Evolutionary conservation across 345 rosid genomes (phyloP).

Genomic region (Murraya paniculata): DNA sequence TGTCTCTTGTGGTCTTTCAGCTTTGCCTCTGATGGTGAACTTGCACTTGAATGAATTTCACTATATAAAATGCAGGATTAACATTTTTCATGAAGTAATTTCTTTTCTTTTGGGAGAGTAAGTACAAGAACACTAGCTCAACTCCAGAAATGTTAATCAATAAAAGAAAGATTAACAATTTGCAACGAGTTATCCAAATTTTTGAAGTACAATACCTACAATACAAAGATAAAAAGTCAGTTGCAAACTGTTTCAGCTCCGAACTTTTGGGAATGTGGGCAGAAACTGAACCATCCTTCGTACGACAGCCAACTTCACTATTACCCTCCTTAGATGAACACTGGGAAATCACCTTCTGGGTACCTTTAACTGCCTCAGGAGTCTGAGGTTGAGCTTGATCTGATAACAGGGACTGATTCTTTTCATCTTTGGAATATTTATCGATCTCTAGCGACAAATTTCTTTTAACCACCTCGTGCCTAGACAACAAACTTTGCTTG

Average conservation of each 20-base stretch:
- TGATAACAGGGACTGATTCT: slow-evolving; percentile 17
- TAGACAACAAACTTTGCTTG: slow-evolving; percentile 24
- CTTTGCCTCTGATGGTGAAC: slow-evolving; percentile 40
- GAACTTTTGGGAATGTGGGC: slow-evolving; percentile 32
- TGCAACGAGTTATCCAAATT: neutral
- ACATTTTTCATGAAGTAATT: slow-evolving; percentile 10
- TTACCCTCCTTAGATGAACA: slow-evolving; percentile 34
- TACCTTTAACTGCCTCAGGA: slow-evolving; percentile 23
- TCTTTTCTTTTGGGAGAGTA: neutral
- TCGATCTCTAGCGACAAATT: slow-evolving; percentile 43
- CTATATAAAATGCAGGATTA: slow-evolving; percentile 39
- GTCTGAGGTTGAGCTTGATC: slow-evolving; percentile 23
- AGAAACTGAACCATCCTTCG: slow-evolving; percentile 22
- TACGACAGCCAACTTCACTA: slow-evolving; percentile 28
- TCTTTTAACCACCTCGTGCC: slow-evolving; percentile 44
- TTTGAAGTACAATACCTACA: slow-evolving; percentile 57
- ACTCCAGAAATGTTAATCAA: neutral
- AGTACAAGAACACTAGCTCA: neutral
- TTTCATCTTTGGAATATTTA: slow-evolving; percentile 29
- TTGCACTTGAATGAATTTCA: slow-evolving; percentile 52
- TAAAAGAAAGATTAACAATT: slow-evolving; percentile 10
- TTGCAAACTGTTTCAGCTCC: slow-evolving; percentile 71
- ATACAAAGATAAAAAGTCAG: slow-evolving; percentile 82
- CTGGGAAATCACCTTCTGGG: slow-evolving; percentile 32
- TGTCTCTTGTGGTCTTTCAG: slow-evolving; percentile 53